These are phyloP conservation scores for Helminthosporium solani DNA, from an alignment of 2,329 filamentous ascomycete genomes.

Conservation along the genomic window DNA sequence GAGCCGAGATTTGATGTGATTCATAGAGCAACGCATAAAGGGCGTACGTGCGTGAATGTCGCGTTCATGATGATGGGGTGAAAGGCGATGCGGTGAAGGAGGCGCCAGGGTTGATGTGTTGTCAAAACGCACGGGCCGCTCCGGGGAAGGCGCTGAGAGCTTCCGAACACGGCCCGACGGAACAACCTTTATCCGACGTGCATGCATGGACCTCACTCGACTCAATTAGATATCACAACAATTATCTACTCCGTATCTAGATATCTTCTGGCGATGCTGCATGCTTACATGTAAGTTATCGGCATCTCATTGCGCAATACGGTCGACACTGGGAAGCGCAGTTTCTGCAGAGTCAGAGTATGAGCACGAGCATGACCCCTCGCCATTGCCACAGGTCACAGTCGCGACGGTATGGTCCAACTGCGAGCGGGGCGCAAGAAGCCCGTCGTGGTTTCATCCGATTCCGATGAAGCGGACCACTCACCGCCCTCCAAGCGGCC, in stretches of 20 bases:
- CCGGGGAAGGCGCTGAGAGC: neutral
- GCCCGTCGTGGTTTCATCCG: slow-evolving; percentile 40
- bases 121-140: neutral
- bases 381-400: slow-evolving; percentile 13
- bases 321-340: slow-evolving; percentile 12
- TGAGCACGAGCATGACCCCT: slow-evolving; percentile 29
- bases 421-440: slow-evolving; percentile 40
- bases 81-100: neutral
- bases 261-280: no score
- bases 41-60: neutral
- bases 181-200: no score
- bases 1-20: slow-evolving; percentile 8
- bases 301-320: slow-evolving; percentile 6
- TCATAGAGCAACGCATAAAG: neutral
- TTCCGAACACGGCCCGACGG: no score
- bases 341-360: no score
- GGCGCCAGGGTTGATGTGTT: neutral
- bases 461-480: slow-evolving; percentile 30
- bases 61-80: neutral
- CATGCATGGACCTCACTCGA: neutral
- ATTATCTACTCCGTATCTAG: no score
- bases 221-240: no score
- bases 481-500: slow-evolving; percentile 35
- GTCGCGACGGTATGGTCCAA: slow-evolving; percentile 42
- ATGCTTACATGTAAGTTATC: no score